Conservation (phyloP, 371 early-diverging fungal species). For the Mycotypha africana region DNA sequence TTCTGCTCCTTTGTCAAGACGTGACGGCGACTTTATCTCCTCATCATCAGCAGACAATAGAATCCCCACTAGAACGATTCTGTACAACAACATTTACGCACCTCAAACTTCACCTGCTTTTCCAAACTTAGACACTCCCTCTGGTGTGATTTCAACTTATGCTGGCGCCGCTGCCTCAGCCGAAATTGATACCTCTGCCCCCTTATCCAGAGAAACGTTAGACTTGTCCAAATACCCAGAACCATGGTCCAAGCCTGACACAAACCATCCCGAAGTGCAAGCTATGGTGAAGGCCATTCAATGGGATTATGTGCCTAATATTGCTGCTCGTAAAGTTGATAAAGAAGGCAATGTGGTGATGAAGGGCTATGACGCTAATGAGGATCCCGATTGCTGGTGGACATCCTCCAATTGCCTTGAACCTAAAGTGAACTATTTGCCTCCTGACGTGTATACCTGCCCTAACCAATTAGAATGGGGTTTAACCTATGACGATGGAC, state of each 20-base stretch:
- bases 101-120: slow-evolving; percentile 5
- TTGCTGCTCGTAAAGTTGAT: slow-evolving; percentile 10
- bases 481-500: slow-evolving; percentile 26
- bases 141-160: not conserved
- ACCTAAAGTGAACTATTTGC: slow-evolving; percentile 18
- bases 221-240: slow-evolving; percentile 20
- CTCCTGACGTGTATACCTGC: slow-evolving; percentile 18
- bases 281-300: slow-evolving; percentile 29
- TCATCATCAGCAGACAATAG: no score
- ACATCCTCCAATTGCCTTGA: slow-evolving; percentile 10
- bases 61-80: no score
- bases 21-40: no score
- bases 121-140: slow-evolving; percentile 2
- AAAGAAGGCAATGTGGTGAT: slow-evolving; percentile 2
- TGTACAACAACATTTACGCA: no score
- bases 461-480: slow-evolving; percentile 23
- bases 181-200: not conserved
- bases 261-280: slow-evolving; percentile 27
- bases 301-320: slow-evolving; percentile 37
- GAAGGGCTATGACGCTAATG: slow-evolving; percentile 12
- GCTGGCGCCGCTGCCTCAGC: not conserved
- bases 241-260: slow-evolving; percentile 27
- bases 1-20: no score
- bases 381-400: slow-evolving; percentile 27
- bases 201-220: slow-evolving; percentile 8